phyloP scores from a whole-genome alignment of 441 rosid genomes.

The Eruca vesicaria region DNA sequence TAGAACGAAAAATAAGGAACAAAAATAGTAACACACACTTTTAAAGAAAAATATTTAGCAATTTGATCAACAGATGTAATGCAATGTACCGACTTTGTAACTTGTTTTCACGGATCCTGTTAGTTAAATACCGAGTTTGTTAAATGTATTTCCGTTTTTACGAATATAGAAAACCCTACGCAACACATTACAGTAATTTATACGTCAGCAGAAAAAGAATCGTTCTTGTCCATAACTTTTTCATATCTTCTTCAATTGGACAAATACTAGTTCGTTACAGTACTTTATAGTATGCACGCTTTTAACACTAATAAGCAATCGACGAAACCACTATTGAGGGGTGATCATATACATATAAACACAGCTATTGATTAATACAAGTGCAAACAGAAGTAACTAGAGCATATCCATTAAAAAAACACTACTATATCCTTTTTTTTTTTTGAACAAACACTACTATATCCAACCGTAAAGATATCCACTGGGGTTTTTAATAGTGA shows the following conservation, averaged over 20 bases:
- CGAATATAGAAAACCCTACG: slow-evolving; percentile 21
- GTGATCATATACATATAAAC: too few relatives aligned
- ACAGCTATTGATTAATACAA: background rate
- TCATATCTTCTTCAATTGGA: background rate
- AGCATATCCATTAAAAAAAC: too few relatives aligned
- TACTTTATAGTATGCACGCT: too few relatives aligned
- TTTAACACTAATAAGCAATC: background rate
- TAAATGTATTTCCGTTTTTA: slow-evolving; percentile 8
- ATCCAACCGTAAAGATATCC: too few relatives aligned
- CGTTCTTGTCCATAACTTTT: background rate
- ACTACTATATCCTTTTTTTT: too few relatives aligned
- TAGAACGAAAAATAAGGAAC: background rate
- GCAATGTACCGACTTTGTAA: background rate
- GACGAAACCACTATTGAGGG: too few relatives aligned
- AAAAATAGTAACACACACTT: background rate
- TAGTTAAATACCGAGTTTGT: background rate
- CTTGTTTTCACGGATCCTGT: slow-evolving; percentile 2
- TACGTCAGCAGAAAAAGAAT: slow-evolving; percentile 10
- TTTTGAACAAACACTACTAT: too few relatives aligned
- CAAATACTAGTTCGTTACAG: too few relatives aligned
- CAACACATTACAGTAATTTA: background rate
- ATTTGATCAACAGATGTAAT: slow-evolving; percentile 12
- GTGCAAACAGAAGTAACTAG: background rate
- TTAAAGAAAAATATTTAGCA: slow-evolving; percentile 9
- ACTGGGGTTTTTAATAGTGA: too few relatives aligned